Evolutionary conservation across 129 eudicot species (phyloP), one percentile per base, ranked within the genome.

Genomic region (Cynara cardunculus): DNA sequence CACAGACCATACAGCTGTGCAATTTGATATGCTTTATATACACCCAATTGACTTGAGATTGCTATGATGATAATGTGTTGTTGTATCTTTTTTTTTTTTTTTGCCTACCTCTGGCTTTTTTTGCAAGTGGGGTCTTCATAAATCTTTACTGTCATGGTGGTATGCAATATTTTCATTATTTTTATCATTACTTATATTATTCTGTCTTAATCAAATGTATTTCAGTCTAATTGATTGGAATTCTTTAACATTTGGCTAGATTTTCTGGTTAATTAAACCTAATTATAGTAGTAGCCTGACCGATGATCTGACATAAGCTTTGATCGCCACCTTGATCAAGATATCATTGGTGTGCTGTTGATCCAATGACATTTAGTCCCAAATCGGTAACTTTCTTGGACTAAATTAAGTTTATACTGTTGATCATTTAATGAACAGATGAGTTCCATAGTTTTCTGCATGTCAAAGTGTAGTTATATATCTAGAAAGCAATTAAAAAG

Each of bases 91-190:
- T 72, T 83, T 32, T 73, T 72, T 62, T 61, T 37, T 56, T 78
- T 71, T 37, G 70, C 86, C 83, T 72, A 72, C 73, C 74, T 71
- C 59, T 78, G 79, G 41, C 32, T 71, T 22, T 53, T 71, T 83
- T 68, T 61, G 66, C 79, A 77, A 72, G 79, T 83, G 86, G 86
- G 82, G 74, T 77, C 86, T 72, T 31, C 73, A 71, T 37, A 68
- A 77, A 21, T 56, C 72, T 76, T 70, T 76, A 76, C 64, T 76
- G 77, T 82, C 81, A 69, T 28, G 69, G 56, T 74, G 59, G 14
- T 69, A 28, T 68, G 82, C 68, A 59, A n/a, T 39, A 21, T 69
- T 34, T 46, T 30, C 3, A 22, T 0, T 56, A 5, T 49, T 46
- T 56, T 46, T 69, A 41, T 32, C 9, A 32, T 10, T 35, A 70